Evolutionary conservation across 1,284 basidiomycete genomes (phyloP).

Genomic region (Ganoderma boninense): DNA sequence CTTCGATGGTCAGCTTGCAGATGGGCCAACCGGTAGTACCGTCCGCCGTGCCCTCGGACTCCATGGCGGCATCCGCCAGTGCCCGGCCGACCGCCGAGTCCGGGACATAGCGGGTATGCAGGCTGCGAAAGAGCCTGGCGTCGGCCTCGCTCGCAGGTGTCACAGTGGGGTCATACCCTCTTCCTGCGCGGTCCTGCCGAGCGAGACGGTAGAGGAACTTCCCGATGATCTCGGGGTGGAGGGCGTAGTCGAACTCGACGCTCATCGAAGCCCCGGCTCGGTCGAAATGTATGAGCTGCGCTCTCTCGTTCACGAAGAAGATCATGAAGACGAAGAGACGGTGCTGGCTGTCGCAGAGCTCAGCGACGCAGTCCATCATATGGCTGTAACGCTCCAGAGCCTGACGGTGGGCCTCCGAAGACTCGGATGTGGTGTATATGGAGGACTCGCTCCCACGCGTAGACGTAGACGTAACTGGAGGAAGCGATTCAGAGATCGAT

Average conservation of each 20-base stretch:
- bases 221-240: constrained; percentile 17
- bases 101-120: not conserved
- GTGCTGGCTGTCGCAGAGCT: not conserved
- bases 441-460: no score
- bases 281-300: constrained; percentile 9
- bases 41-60: no score
- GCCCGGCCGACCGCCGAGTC: not conserved
- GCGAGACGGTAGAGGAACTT: constrained; percentile 27
- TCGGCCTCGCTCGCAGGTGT: not conserved
- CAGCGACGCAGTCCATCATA: not conserved
- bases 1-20: not conserved
- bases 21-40: not conserved
- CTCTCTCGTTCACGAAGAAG: not conserved
- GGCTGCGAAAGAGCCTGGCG: not conserved
- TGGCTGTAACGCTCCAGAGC: no score
- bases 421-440: no score
- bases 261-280: not conserved
- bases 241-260: constrained; percentile 18
- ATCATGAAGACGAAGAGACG: not conserved
- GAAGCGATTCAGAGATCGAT: no score
- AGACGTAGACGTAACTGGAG: no score
- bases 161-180: not conserved
- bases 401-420: no score
- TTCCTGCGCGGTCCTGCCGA: not conserved
- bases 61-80: not conserved